phyloP scores from a whole-genome alignment of 2,329 filamentous ascomycete genomes.

The Hypoxylon sp. region DNA sequence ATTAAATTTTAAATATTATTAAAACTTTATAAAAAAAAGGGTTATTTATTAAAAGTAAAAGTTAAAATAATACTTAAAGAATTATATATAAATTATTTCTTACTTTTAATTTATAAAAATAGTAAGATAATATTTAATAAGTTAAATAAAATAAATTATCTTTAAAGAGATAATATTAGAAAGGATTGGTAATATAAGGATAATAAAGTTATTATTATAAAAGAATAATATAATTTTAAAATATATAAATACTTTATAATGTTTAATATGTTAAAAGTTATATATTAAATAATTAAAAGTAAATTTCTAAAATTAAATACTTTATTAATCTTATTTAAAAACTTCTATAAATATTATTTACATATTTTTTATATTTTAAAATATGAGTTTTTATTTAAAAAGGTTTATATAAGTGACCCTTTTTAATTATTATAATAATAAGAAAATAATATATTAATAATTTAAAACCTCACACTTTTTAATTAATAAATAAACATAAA shows the following conservation, averaged over 20 bases:
- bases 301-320: not conserved
- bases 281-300: not conserved
- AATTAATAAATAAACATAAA: not conserved
- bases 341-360: not conserved
- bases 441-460: not conserved
- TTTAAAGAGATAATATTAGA: not conserved
- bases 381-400: not conserved
- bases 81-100: not conserved
- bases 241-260: not conserved
- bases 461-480: not conserved
- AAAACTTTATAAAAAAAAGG: not conserved
- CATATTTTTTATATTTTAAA: not conserved
- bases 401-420: not conserved
- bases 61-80: not conserved
- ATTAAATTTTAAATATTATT: not conserved
- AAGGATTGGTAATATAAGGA: not conserved
- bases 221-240: not conserved
- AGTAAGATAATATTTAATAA: not conserved
- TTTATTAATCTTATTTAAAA: not conserved
- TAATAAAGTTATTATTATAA: not conserved
- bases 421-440: not conserved
- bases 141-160: not conserved
- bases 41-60: not conserved
- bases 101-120: not conserved
- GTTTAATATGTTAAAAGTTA: not conserved